Base-by-base conservation (phyloP, 148 eudicot genomes). In the Talinum fruticosum region DNA sequence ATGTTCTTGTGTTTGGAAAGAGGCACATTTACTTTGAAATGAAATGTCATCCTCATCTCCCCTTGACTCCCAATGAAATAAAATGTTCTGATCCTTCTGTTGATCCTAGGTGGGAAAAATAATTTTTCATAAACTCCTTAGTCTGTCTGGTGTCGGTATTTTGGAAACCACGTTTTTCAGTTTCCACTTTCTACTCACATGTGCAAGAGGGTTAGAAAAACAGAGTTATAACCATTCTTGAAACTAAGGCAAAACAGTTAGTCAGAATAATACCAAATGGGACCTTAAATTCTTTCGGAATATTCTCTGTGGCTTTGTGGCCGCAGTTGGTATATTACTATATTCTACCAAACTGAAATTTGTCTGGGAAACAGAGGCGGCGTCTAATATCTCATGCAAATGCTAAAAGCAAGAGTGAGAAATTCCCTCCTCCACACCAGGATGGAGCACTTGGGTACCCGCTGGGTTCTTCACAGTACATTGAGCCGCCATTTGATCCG, bases 381-480 rank as follows among this genome's bases (percentile, higher is more conserved):
- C 88, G 94, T 28, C 73, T 90, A 33, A 86, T 90, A 70, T 79
- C 91, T 12, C 94, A 87, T 45, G 90, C 92, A 66, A 92, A 90
- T 69, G 94, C 91, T 65, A 87, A 92, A 84, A 89, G 94, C 90
- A 92, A 89, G 80, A 90, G 97, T 53, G 97, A 92, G 83, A 90
- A 92, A 76, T 92, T 92, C 64, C 97, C 97, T 68, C 97, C 94
- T 4, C 97, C 97, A 1, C 97, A 90, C 69, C 92, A 87, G 72
- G 97, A 92, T 77, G 97, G 94, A 32, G 73, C 94, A n/a, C 85
- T 92, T 8, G 92, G 94, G 59, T 89, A 81, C 66, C 82, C 94
- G 18, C 74, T 88, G 66, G 92, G 86, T 35, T 85, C 92, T 51
- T 82, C 88, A 10, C 85, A 86, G 38, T 84, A 81, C 82, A 79